Percentiles rank a stretch among this genome's conserved stretches.
Evolutionary conservation across 345 rosid genomes (phyloP).

Genomic region (Noccaea bulbosa): DNA sequence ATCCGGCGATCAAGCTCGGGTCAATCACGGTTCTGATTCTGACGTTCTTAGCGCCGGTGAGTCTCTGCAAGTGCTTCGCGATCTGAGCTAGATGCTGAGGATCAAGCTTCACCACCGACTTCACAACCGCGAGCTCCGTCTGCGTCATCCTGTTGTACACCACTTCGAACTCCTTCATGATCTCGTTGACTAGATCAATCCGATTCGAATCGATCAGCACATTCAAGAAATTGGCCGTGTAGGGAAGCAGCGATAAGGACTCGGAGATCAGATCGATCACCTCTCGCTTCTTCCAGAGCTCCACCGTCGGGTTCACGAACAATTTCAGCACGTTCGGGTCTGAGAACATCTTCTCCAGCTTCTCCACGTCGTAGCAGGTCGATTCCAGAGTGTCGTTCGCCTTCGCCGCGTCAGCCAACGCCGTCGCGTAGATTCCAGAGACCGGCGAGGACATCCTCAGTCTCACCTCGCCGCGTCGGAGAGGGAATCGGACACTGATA

Average conservation of each 20-base stretch:
- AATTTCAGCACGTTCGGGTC: not conserved
- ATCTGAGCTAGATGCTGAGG: conserved; percentile 19
- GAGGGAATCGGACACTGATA: not conserved
- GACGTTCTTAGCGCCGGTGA: conserved; percentile 2
- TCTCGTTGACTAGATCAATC: conserved; percentile 5
- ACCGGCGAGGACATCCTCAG: conserved; percentile 4
- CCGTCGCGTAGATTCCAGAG: conserved; percentile 9
- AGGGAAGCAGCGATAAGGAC: not conserved
- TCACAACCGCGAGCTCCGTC: conserved; percentile 14
- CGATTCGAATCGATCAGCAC: conserved; percentile 9
- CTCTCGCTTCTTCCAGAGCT: conserved; percentile 13
- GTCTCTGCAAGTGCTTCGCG: conserved; percentile 8
- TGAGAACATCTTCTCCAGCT: conserved; percentile 1
- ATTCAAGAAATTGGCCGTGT: conserved; percentile 15
- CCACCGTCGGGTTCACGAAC: conserved; percentile 17
- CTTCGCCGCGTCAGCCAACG: conserved; percentile 15
- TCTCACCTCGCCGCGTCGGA: not conserved
- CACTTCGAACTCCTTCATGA: not conserved
- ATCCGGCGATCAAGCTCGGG: conserved; percentile 1
- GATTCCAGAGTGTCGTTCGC: conserved; percentile 1
- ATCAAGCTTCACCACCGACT: conserved; percentile 14
- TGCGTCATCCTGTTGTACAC: conserved; percentile 16
- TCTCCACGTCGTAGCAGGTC: conserved; percentile 5
- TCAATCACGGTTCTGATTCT: not conserved
- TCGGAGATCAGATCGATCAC: conserved; percentile 4